Base-by-base conservation (phyloP, 2,329 filamentous ascomycete species). In the Sporothrix pallida region DNA sequence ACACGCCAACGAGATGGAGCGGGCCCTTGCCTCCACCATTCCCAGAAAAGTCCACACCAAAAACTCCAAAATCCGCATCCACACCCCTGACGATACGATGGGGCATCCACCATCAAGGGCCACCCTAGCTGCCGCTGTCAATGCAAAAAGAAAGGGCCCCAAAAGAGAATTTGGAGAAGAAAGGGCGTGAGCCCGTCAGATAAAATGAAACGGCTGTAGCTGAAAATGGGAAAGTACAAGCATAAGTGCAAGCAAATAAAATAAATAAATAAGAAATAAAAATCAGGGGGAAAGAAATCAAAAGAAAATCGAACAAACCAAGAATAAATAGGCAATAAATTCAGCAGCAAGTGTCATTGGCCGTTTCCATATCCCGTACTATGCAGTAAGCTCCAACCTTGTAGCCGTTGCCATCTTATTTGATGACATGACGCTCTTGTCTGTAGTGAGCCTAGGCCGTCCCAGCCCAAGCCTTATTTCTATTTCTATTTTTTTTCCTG, bases 81-180 rank as follows among this genome's bases (percentile, higher is more conserved):
- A 37, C 31, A 37, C 62, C 52, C 52, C 23, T 9, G 9, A 56
- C 20, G 52, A 26, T 26, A 63, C 62, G 42, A 48, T 65, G 62
- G 62, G 37, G 62, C 10, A 48, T 26, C 17, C n/a, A 23, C 52
- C 31, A 56, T 5, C 60, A 63, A 23, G 37, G 46, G 12, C 1
- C 44, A 37, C 63, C 44, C 46, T 68, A 48, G 62, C 62, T 37
- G 23, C 67, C 26, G 48, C 50, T 56, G 67, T 52, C 65, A 50
- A 52, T 52, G 15, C 54, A 58, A 50, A 71, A 42, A 37, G 20
- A 12, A 42, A 31, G 37, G 56, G n/a, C n/a, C 44, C 3, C 0
- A 65, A 20, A 65, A 20, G 26, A 42, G 50, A 4, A 70, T 15
- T 60, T 42, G 2, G 9, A 26, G 9, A 58, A 23, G 10, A 70